These are phyloP conservation scores for Lactifluus pinguis DNA, from an alignment of 768 basidiomycete species.

Conservation along the genomic window DNA sequence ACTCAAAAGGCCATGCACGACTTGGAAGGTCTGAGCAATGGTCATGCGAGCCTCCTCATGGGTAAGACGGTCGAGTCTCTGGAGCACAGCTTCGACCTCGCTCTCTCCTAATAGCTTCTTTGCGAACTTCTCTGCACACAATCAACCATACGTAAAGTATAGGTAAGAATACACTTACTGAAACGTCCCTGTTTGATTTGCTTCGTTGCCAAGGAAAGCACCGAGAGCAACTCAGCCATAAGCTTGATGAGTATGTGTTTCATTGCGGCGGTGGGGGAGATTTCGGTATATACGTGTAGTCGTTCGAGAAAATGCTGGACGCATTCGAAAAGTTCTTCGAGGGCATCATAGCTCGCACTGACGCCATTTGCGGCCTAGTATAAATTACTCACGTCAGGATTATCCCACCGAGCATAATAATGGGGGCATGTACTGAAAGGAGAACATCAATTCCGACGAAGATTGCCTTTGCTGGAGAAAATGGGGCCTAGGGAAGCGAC, in stretches of 20 bases:
- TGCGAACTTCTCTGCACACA: background rate
- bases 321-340: background rate
- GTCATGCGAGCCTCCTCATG: background rate
- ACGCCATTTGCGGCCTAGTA: background rate
- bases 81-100: background rate
- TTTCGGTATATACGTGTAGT: background rate
- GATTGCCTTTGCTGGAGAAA: background rate
- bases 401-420: background rate
- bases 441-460: constrained; percentile 4
- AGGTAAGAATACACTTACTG: background rate
- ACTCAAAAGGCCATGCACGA: background rate
- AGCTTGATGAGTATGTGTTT: background rate
- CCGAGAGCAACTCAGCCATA: background rate
- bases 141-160: background rate
- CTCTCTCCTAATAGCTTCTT: background rate
- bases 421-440: background rate
- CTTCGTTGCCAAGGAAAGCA: constrained; percentile 3
- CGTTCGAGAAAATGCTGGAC: background rate
- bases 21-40: background rate
- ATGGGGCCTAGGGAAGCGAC: background rate
- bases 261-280: background rate
- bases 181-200: background rate
- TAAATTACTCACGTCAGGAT: background rate
- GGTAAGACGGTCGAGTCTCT: background rate
- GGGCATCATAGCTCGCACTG: background rate